A percentile compares a stretch with the other conserved stretches of the same genome.
Evolutionary conservation across 2,329 filamentous ascomycete species (phyloP).

Genomic region (Penicillium sp.): DNA sequence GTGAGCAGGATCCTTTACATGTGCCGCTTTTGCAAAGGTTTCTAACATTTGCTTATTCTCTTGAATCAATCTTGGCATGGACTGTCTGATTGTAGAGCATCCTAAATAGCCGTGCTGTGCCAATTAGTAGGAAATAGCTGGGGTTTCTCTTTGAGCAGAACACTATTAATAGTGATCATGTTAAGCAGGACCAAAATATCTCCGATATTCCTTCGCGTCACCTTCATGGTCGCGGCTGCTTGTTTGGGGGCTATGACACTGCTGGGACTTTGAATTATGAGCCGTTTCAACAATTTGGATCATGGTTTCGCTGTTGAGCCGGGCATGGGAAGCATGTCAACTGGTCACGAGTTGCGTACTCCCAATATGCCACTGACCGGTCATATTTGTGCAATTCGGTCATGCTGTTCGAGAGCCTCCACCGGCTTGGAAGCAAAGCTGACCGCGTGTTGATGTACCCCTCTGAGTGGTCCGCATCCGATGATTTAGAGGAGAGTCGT

Average conservation of each 20-base stretch:
- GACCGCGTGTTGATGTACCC: not conserved
- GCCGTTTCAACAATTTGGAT: not conserved
- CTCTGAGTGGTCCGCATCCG: not conserved
- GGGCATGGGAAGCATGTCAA: not conserved
- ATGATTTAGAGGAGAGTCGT: not conserved
- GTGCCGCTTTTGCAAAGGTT: not conserved
- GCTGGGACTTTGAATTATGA: not conserved
- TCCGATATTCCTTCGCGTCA: not conserved
- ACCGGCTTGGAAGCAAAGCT: not conserved
- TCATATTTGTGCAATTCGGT: not conserved
- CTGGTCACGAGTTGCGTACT: not conserved
- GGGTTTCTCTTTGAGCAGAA: not conserved
- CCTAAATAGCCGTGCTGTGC: not conserved
- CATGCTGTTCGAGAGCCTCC: not conserved
- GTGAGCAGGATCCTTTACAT: not conserved
- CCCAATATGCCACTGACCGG: not conserved
- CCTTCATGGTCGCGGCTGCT: not conserved
- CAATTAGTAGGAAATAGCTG: not conserved
- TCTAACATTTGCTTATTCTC: not conserved
- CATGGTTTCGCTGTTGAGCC: not conserved
- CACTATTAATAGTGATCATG: not conserved
- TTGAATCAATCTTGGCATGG: not conserved
- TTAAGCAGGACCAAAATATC: not conserved
- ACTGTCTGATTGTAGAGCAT: not conserved
- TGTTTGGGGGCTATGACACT: not conserved